These are phyloP conservation scores for Kwoniella sp. DNA, from an alignment of 768 basidiomycete species.

Conservation along the genomic window DNA sequence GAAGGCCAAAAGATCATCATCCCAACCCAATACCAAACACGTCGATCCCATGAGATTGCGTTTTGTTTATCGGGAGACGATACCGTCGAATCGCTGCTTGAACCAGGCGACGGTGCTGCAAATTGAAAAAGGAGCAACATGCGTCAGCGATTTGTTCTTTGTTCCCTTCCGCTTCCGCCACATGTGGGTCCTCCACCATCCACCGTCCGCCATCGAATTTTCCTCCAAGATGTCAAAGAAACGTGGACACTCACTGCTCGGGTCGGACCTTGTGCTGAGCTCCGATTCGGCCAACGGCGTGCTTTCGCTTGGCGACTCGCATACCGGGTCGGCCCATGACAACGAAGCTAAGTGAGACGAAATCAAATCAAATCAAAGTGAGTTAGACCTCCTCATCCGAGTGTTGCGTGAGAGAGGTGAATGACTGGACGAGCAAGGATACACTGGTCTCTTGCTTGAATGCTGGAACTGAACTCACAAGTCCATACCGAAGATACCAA, in stretches of 20 bases:
- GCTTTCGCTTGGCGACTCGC: constrained; percentile 87
- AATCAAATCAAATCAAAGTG: no score
- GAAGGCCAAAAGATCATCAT: neutral
- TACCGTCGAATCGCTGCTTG: constrained; percentile 99
- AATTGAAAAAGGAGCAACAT: neutral
- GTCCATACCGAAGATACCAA: constrained; percentile 99
- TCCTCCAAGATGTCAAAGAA: no score
- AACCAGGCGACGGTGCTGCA: constrained; percentile 84
- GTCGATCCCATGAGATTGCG: no score
- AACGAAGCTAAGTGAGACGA: constrained; percentile 48
- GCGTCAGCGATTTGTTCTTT: no score
- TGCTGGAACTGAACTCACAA: constrained; percentile 59
- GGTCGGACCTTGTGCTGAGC: constrained; percentile 87
- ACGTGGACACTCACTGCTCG: constrained; percentile 65
- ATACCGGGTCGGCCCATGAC: constrained; percentile 96
- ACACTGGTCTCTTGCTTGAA: no score
- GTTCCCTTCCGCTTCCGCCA: no score
- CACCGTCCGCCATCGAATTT: no score
- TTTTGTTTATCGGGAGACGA: constrained; percentile 63
- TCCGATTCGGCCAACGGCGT: constrained; percentile 82
- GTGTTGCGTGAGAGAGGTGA: no score
- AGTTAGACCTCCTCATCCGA: no score
- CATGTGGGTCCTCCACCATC: no score
- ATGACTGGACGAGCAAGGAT: no score
- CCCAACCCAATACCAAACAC: neutral